Percentiles rank a stretch among this genome's conserved stretches.
These are phyloP conservation scores for Eucalyptus erythrocorys DNA, from an alignment of 345 rosid genomes.

Conservation along the genomic window DNA sequence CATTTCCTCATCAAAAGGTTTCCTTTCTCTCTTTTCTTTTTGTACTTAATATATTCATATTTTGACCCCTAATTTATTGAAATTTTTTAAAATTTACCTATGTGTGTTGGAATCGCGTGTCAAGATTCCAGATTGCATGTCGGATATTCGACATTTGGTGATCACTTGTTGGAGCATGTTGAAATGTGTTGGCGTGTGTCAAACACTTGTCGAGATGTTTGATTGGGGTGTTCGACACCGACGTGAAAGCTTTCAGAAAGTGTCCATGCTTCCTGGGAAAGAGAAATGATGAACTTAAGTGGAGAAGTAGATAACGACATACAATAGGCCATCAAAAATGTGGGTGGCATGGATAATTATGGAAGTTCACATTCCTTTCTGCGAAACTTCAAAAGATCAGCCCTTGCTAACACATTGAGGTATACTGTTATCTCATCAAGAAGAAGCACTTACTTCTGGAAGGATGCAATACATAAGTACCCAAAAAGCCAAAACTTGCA, in stretches of 20 bases:
- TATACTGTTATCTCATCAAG: constrained; percentile 96
- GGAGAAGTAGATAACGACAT: not conserved
- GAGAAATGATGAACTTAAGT: not conserved
- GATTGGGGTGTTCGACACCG: too few relatives aligned
- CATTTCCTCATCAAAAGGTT: too few relatives aligned
- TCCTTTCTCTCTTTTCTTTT: too few relatives aligned
- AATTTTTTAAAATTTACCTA: too few relatives aligned
- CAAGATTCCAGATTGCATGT: too few relatives aligned
- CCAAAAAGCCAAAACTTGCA: not conserved
- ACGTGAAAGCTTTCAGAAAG: too few relatives aligned
- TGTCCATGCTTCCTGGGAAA: not conserved
- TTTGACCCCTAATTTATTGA: too few relatives aligned
- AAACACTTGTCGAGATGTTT: too few relatives aligned
- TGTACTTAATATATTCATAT: too few relatives aligned
- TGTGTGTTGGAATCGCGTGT: fast-evolving
- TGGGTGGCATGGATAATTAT: constrained; percentile 80
- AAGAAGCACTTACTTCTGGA: constrained; percentile 60
- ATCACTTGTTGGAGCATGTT: too few relatives aligned
- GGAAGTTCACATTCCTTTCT: constrained; percentile 82
- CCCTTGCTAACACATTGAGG: constrained; percentile 92
- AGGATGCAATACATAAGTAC: not conserved
- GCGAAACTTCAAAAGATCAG: constrained; percentile 77
- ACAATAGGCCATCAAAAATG: constrained; percentile 82
- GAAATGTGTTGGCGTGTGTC: too few relatives aligned
- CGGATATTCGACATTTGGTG: too few relatives aligned